phyloP scores from a whole-genome alignment of 164 flowering plant species.

The Vitis labrusca region DNA sequence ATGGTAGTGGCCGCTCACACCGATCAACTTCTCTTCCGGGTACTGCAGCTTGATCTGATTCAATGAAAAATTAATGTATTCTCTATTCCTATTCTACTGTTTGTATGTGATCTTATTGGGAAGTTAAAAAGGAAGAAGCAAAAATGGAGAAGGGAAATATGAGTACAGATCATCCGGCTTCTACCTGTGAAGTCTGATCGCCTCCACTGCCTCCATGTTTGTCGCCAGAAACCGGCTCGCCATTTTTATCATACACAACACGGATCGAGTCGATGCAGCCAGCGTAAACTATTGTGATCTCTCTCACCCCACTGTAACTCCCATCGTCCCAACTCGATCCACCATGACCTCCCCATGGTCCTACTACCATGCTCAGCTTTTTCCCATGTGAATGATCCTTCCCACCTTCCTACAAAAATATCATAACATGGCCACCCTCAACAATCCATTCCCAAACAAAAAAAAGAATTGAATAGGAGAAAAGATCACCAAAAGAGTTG shows the following conservation, averaged over 20 bases:
- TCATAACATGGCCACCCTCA: neutral
- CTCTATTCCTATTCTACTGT: too few relatives aligned
- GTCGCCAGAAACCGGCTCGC: slow-evolving; percentile 39
- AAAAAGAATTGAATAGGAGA: neutral
- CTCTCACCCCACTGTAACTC: slow-evolving; percentile 46
- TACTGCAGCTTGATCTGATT: slow-evolving; percentile 57
- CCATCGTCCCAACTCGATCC: slow-evolving; percentile 75
- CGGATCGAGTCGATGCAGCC: slow-evolving; percentile 65
- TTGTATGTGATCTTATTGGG: neutral
- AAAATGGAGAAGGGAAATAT: neutral
- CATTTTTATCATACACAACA: slow-evolving; percentile 58
- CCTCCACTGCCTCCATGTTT: slow-evolving; percentile 75
- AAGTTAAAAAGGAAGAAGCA: neutral
- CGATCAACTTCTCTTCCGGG: slow-evolving; percentile 57
- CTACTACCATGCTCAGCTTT: slow-evolving; percentile 37
- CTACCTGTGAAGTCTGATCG: slow-evolving; percentile 31
- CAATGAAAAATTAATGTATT: neutral
- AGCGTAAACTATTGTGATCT: slow-evolving; percentile 47
- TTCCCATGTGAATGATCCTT: slow-evolving; percentile 9
- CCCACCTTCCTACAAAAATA: slow-evolving; percentile 17
- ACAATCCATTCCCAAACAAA: too few relatives aligned
- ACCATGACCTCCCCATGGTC: slow-evolving; percentile 75
- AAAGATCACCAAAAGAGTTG: too few relatives aligned
- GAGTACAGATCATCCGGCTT: too few relatives aligned
- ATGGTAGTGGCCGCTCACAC: slow-evolving; percentile 53